phyloP scores from a whole-genome alignment of 306 rosid genomes.

The Betula pendula region DNA sequence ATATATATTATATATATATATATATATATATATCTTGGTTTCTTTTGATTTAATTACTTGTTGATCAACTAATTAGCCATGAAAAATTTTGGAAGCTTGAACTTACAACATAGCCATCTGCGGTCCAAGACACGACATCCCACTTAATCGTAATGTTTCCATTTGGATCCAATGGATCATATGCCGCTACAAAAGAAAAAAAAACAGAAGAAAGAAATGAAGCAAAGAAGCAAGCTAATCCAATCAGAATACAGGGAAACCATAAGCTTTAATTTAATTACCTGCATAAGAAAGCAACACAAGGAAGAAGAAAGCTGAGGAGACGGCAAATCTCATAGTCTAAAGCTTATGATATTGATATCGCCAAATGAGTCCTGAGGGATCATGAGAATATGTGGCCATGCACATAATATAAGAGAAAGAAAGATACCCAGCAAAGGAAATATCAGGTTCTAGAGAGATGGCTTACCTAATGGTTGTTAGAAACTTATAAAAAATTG shows the following conservation, averaged over 20 bases:
- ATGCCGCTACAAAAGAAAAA: slow-evolving; percentile 51
- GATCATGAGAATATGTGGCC: slow-evolving; percentile 10
- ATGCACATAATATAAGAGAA: slow-evolving; percentile 24
- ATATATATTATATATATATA: too few relatives aligned
- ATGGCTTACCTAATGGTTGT: slow-evolving; percentile 67
- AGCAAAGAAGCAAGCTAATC: background rate
- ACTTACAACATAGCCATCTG: slow-evolving; percentile 92
- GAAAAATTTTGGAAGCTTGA: too few relatives aligned
- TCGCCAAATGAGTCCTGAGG: background rate
- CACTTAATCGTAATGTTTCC: slow-evolving; percentile 88
- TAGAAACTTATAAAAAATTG: slow-evolving; percentile 24
- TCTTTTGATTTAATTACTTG: too few relatives aligned
- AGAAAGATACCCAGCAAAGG: slow-evolving; percentile 26
- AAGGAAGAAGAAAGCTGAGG: slow-evolving; percentile 47
- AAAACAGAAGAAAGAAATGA: background rate
- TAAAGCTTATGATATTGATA: slow-evolving; percentile 25
- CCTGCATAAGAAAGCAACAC: slow-evolving; percentile 57
- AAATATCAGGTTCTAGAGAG: slow-evolving; percentile 23
- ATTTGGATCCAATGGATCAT: slow-evolving; percentile 93
- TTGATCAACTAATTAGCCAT: too few relatives aligned
- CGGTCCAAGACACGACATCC: slow-evolving; percentile 93
- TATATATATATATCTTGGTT: too few relatives aligned
- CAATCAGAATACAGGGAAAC: background rate
- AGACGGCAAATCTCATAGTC: slow-evolving; percentile 52
- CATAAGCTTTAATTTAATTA: slow-evolving; percentile 31